Evolutionary conservation across 257 asterid species (phyloP).

Genomic region (Catharanthus roseus): DNA sequence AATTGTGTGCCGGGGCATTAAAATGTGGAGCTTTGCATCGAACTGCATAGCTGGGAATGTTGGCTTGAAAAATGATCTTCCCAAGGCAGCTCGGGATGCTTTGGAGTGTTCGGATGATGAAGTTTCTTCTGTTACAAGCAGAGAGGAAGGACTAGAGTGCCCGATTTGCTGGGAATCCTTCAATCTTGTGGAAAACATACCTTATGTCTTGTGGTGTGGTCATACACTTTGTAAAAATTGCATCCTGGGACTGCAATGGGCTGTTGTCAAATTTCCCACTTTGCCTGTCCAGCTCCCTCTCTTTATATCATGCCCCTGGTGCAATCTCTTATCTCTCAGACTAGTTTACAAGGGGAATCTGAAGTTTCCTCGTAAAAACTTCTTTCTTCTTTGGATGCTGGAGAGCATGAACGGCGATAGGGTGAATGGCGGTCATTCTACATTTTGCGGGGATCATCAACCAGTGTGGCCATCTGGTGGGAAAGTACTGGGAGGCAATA

Average conservation of each 20-base stretch:
- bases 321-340: slow-evolving; percentile 73
- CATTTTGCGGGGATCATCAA: slow-evolving; percentile 48
- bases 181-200: slow-evolving; percentile 85
- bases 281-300: slow-evolving; percentile 87
- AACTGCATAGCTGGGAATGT: slow-evolving; percentile 58
- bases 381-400: slow-evolving; percentile 96
- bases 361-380: slow-evolving; percentile 84
- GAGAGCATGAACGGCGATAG: slow-evolving; percentile 95
- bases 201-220: slow-evolving; percentile 92
- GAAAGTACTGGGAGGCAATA: slow-evolving; percentile 25
- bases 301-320: slow-evolving; percentile 93
- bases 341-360: slow-evolving; percentile 70
- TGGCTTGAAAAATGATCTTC: slow-evolving; percentile 36
- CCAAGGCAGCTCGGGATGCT: slow-evolving; percentile 42
- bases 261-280: slow-evolving; percentile 72
- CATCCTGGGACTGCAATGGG: slow-evolving; percentile 83
- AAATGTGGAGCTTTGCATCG: slow-evolving; percentile 79
- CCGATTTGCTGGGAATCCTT: slow-evolving; percentile 96
- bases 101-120: slow-evolving; percentile 74
- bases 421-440: slow-evolving; percentile 51
- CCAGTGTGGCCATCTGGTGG: slow-evolving; percentile 44
- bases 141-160: slow-evolving; percentile 80
- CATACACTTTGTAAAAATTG: slow-evolving; percentile 98
- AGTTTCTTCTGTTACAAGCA: slow-evolving; percentile 50
- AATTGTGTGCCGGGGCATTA: slow-evolving; percentile 19